Percentiles rank a stretch among this genome's conserved stretches.
phyloP scores from a whole-genome alignment of 768 basidiomycete genomes.

The Paxillus involutus region DNA sequence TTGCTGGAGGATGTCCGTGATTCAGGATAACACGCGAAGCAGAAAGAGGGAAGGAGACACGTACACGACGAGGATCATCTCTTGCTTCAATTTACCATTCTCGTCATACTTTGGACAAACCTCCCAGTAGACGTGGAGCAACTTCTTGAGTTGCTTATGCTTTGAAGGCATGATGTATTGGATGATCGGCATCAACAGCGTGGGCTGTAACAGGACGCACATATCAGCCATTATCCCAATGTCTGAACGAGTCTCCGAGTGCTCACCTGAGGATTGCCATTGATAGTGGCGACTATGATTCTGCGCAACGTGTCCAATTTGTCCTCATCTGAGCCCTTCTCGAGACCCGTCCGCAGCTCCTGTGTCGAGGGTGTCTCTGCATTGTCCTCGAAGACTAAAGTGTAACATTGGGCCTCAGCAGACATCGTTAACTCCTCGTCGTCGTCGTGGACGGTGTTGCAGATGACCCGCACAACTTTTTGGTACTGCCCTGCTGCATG shows the following conservation, averaged over 20 bases:
- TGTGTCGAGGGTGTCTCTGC: constrained; percentile 76
- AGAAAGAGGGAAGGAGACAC: constrained; percentile 33
- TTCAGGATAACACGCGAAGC: constrained; percentile 10
- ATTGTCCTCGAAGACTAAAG: constrained; percentile 71
- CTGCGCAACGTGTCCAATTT: constrained; percentile 94
- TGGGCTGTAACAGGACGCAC: constrained; percentile 51
- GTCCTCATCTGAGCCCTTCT: constrained; percentile 96
- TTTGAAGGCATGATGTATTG: constrained; percentile 96
- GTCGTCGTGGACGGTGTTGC: constrained; percentile 9
- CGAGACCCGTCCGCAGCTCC: constrained; percentile 78
- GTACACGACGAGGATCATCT: constrained; percentile 99
- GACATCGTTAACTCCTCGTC: constrained; percentile 20
- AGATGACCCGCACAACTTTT: neutral
- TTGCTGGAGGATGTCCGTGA: constrained; percentile 42
- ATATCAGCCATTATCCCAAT: neutral
- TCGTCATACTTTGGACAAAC: constrained; percentile 98
- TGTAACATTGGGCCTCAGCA: constrained; percentile 73
- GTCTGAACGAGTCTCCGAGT: neutral
- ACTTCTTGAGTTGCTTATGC: constrained; percentile 96
- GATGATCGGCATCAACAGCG: constrained; percentile 95
- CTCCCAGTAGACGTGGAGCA: constrained; percentile 95
- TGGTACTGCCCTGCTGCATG: neutral
- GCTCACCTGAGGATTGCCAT: constrained; percentile 88
- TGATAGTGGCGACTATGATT: constrained; percentile 92
- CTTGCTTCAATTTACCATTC: constrained; percentile 95